These are phyloP conservation scores for Bothriochloa decipiens DNA, from an alignment of 176 grass and related monocot species.

Conservation along the genomic window DNA sequence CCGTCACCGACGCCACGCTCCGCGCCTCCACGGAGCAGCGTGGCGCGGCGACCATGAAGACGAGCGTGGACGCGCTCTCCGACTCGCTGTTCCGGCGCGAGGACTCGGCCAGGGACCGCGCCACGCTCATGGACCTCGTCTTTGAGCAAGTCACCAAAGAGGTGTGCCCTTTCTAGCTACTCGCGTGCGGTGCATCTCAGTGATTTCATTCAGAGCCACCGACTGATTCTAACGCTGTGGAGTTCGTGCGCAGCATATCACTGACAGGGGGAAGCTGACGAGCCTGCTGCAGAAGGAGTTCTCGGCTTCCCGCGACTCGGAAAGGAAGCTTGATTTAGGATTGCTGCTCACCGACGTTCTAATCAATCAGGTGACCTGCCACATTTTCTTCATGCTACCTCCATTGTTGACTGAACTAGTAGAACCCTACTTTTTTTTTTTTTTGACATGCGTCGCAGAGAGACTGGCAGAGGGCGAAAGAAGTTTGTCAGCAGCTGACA, in stretches of 20 bases:
- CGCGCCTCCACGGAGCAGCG: background rate
- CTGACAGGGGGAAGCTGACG: constrained; percentile 37
- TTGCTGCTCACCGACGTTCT: constrained; percentile 56
- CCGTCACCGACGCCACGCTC: constrained; percentile 4
- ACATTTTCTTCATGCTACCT: no score
- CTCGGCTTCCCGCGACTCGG: background rate
- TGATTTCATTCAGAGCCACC: background rate
- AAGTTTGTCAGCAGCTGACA: constrained; percentile 52
- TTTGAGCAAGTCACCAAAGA: constrained; percentile 70
- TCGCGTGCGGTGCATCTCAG: background rate
- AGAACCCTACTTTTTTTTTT: background rate
- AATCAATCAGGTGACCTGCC: constrained; percentile 59
- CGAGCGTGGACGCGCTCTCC: constrained; percentile 55
- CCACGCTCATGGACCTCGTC: constrained; percentile 64
- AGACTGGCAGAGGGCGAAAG: constrained; percentile 60
- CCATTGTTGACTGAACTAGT: background rate
- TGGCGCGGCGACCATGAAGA: constrained; percentile 23
- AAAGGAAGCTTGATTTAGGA: constrained; percentile 45
- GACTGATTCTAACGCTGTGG: background rate
- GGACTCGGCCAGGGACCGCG: constrained; percentile 43
- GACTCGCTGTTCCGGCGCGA: constrained; percentile 58
- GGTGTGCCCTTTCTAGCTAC: constrained; percentile 10
- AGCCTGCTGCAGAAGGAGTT: constrained; percentile 53
- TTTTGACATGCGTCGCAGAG: constrained; percentile 28
- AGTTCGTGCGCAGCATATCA: constrained; percentile 30